Conservation (phyloP, 495 filamentous ascomycete genomes). For the Trichocladium antarcticum region DNA sequence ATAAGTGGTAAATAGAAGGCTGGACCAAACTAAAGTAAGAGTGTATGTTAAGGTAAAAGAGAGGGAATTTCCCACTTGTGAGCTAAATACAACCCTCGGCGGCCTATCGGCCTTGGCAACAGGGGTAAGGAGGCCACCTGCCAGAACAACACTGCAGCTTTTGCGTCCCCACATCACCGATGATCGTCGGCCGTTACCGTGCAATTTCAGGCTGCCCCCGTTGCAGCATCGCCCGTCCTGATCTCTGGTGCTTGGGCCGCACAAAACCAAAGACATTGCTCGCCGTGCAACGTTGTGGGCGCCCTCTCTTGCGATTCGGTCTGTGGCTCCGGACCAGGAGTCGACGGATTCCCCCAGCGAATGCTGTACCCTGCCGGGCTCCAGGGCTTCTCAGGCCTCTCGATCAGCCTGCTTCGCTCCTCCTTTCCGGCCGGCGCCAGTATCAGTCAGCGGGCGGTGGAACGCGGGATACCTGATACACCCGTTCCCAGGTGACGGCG, state of each 20-base stretch:
- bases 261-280: constrained; percentile 23
- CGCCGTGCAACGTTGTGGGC: constrained; percentile 17
- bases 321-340: constrained; percentile 4
- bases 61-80: no score
- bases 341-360: constrained; percentile 6
- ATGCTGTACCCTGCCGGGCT: background rate
- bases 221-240: constrained; percentile 7
- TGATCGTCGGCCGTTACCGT: background rate
- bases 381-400: background rate
- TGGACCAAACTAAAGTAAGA: no score
- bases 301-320: constrained; percentile 10
- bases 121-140: no score
- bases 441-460: constrained; percentile 5
- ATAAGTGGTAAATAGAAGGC: no score
- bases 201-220: background rate
- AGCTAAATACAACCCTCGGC: no score
- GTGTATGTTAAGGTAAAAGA: no score
- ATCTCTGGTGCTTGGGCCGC: constrained; percentile 11
- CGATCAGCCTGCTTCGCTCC: background rate
- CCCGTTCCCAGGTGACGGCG: constrained; percentile 27
- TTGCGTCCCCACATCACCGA: constrained; percentile 1
- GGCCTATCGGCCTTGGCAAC: no score
- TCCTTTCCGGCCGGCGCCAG: constrained; percentile 1
- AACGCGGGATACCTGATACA: constrained; percentile 19
- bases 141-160: background rate